Evolutionary conservation across 306 rosid genomes (phyloP), one percentile per base, ranked within the genome.

Genomic region (Notholithocarpus densiflorus): DNA sequence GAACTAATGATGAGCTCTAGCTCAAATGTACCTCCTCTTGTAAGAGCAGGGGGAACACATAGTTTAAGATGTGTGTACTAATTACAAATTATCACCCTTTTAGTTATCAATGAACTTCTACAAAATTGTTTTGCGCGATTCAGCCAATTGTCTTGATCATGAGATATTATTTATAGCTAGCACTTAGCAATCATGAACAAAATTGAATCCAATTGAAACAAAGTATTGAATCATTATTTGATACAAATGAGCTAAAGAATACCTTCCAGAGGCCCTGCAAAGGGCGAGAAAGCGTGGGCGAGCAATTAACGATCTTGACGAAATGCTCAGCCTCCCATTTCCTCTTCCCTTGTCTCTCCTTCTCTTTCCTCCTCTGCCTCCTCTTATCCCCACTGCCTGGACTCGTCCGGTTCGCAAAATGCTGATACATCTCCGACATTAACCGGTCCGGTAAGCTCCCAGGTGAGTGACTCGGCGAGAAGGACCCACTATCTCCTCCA

Each of bases 231-330:
- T 31, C 29, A 56, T n/a, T 26, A n/a, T 29, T 66, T 52, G 77
- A 80, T 24, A 34, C 31, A 72, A 17, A 56, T 45, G 85, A 84
- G 84, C 79, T 8, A 40, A 73, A 56, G 48, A 77, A 59, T 79
- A 95, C 99, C 98, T 95, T 95, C 99, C 99, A 95, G 3, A 95
- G 88, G 75, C 99, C 99, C 90, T 95, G 98, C 79, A 95, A 87
- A 69, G 99, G 99, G 81, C 98, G 81, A 5, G 79, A 65, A n/a
- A 79, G 89, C 0, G 97, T 81, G 0, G 98, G 98, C 2, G 93
- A 85, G 84, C 90, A 90, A 88, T 95, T 84, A 11, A 87, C 91
- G 75, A 95, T 88, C 94, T 95, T 95, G 13, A 95, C 99, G 68
- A 91, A 95, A 90, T 95, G 98, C 81, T 95, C 94, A 27, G 98